phyloP scores from a whole-genome alignment of 1,284 basidiomycete species.

The Fistulinella staudtii region DNA sequence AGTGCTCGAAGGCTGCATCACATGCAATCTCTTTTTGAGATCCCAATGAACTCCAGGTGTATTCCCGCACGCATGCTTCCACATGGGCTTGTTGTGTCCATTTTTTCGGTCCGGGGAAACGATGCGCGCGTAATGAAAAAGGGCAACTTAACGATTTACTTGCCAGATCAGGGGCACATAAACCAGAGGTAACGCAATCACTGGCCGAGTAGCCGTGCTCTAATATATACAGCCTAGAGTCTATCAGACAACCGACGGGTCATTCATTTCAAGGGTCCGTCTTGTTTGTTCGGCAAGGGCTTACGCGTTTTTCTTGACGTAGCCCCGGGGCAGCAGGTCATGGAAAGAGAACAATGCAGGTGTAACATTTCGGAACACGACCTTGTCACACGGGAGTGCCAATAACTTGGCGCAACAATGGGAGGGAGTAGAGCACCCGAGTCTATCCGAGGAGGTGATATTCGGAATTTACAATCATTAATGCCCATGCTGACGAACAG shows the following conservation, averaged over 20 bases:
- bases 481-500: neutral
- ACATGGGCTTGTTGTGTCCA: neutral
- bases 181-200: no score
- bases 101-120: neutral
- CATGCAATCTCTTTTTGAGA: neutral
- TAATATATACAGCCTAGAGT: no score
- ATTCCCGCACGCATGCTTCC: neutral
- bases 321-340: neutral
- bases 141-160: neutral
- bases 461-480: neutral
- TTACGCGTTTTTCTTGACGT: neutral
- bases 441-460: conserved; percentile 5
- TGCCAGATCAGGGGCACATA: neutral
- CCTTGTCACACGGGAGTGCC: conserved; percentile 5
- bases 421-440: neutral
- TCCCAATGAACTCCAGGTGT: neutral
- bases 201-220: no score
- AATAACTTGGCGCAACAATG: neutral
- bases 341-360: neutral
- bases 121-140: neutral
- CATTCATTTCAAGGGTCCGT: no score
- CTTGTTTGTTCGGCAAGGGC: neutral
- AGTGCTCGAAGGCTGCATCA: no score
- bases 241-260: no score
- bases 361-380: no score